phyloP scores from a whole-genome alignment of 768 basidiomycete genomes.

The Lyophyllum atratum region DNA sequence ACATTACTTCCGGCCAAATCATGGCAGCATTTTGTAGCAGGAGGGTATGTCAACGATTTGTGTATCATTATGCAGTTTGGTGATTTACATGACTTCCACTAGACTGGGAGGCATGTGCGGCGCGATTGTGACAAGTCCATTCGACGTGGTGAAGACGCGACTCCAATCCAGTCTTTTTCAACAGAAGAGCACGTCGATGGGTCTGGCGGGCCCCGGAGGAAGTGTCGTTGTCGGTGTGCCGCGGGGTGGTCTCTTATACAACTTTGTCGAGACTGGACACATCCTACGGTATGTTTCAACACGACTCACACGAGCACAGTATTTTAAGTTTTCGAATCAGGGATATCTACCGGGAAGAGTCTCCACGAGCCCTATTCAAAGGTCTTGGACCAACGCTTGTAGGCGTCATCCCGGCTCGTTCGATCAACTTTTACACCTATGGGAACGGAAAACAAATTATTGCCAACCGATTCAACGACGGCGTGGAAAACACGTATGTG shows the following conservation, averaged over 20 bases:
- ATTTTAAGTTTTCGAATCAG: constrained; percentile 37
- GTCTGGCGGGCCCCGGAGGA: constrained; percentile 39
- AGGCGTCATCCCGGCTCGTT: constrained; percentile 92
- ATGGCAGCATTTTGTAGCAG: constrained; percentile 83
- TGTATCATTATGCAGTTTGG: background rate
- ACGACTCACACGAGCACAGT: background rate
- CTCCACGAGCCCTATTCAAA: constrained; percentile 87
- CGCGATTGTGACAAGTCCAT: constrained; percentile 93
- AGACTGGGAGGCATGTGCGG: constrained; percentile 98
- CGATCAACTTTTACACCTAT: constrained; percentile 98
- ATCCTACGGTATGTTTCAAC: constrained; percentile 67
- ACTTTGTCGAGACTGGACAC: constrained; percentile 93
- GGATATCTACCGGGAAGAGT: constrained; percentile 88
- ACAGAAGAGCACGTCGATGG: constrained; percentile 38
- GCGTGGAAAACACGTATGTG: constrained; percentile 81
- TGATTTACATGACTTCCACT: background rate
- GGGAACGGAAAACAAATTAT: constrained; percentile 95
- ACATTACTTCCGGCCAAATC: constrained; percentile 67
- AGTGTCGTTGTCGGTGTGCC: constrained; percentile 39
- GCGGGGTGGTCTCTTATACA: constrained; percentile 68
- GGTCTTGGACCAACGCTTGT: constrained; percentile 94
- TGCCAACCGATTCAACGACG: constrained; percentile 77
- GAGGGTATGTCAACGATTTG: constrained; percentile 63
- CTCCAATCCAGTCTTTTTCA: constrained; percentile 88
- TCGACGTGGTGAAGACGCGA: constrained; percentile 98